These are phyloP conservation scores for Xylaria multiplex DNA, from an alignment of 2,329 filamentous ascomycete species.

Conservation along the genomic window DNA sequence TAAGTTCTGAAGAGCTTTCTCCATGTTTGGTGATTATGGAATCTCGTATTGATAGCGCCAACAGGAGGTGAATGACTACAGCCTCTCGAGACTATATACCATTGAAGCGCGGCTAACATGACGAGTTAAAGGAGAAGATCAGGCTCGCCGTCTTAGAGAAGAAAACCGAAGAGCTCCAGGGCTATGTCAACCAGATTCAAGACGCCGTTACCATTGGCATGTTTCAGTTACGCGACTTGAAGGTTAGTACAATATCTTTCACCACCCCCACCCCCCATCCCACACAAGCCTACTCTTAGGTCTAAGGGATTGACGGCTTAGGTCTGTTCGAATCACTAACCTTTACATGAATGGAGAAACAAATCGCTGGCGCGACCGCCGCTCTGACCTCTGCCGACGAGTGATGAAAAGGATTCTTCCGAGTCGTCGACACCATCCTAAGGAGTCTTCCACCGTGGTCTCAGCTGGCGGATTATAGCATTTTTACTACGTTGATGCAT, in stretches of 20 bases:
- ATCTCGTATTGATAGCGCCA: background rate
- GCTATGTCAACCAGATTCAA: conserved; percentile 27
- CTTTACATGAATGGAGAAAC: background rate
- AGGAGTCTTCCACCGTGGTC: background rate
- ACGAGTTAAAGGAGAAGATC: conserved; percentile 4
- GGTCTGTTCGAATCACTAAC: background rate
- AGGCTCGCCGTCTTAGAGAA: conserved; percentile 8
- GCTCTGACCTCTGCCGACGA: background rate
- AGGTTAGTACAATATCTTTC: conserved; percentile 10
- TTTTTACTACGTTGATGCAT: background rate
- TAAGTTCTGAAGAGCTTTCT: background rate
- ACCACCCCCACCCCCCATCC: too few relatives aligned
- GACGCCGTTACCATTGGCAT: conserved; percentile 27
- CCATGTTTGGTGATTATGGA: background rate
- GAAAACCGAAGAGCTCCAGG: conserved; percentile 24
- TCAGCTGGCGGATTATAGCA: background rate
- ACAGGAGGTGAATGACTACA: background rate
- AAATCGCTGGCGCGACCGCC: conserved; percentile 8
- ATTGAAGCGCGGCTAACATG: background rate
- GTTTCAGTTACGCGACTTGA: conserved; percentile 22
- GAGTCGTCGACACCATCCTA: background rate
- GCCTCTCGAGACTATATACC: background rate
- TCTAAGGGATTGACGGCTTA: background rate
- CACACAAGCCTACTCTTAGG: background rate
- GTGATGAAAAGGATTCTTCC: background rate